Conservation (phyloP, 495 filamentous ascomycete genomes). For the Cercophora sp. region DNA sequence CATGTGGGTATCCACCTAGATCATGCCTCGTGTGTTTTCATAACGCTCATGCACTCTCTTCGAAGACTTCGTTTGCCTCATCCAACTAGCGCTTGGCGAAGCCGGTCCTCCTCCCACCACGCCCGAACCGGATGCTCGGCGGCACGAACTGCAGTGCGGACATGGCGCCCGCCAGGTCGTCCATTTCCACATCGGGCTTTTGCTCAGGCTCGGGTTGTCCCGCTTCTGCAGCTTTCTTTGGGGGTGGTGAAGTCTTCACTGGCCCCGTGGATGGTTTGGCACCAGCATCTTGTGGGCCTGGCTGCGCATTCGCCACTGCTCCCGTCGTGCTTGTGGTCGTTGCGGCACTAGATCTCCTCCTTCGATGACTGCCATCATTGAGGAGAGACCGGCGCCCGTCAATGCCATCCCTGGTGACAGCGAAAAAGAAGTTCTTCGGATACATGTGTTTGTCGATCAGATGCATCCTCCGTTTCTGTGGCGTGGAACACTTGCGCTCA, state of each 20-base stretch:
- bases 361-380: slow-evolving; percentile 48
- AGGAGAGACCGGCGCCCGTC: slow-evolving; percentile 79
- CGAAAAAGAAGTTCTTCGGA: slow-evolving; percentile 88
- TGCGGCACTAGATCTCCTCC: slow-evolving; percentile 39
- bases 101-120: slow-evolving; percentile 50
- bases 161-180: slow-evolving; percentile 74
- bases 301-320: slow-evolving; percentile 11
- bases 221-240: slow-evolving; percentile 3
- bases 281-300: neutral
- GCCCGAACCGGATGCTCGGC: slow-evolving; percentile 66
- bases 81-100: slow-evolving; percentile 40
- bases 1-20: neutral
- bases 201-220: slow-evolving; percentile 17
- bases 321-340: slow-evolving; percentile 18
- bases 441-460: slow-evolving; percentile 93
- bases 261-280: too few species aligned
- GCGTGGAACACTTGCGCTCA: slow-evolving; percentile 77
- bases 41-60: too few species aligned
- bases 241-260: too few species aligned
- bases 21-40: too few species aligned
- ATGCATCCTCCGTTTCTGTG: slow-evolving; percentile 80
- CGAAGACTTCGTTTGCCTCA: too few species aligned
- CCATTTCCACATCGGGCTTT: slow-evolving; percentile 58
- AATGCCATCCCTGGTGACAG: slow-evolving; percentile 80
- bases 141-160: slow-evolving; percentile 80